Percentiles rank a stretch among this genome's conserved stretches.
These are phyloP conservation scores for Colletotrichum sp. DNA, from an alignment of 2,329 filamentous ascomycete genomes.

Conservation along the genomic window DNA sequence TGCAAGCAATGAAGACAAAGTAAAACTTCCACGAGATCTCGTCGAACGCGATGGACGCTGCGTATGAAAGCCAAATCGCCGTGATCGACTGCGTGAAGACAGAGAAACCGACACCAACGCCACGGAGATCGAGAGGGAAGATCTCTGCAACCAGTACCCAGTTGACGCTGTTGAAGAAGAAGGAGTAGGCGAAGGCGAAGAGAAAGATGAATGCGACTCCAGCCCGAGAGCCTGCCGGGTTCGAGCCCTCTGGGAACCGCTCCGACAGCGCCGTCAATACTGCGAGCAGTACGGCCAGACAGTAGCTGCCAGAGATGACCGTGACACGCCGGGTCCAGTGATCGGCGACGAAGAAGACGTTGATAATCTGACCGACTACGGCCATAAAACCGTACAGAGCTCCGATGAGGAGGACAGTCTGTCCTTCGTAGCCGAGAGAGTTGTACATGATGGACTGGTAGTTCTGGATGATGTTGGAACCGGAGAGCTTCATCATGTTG, in stretches of 20 bases:
- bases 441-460: slow-evolving; percentile 40
- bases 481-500: slow-evolving; percentile 33
- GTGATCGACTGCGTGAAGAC: slow-evolving; percentile 33
- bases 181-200: slow-evolving; percentile 30
- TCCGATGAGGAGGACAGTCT: slow-evolving; percentile 50
- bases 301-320: not conserved
- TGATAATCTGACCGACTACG: slow-evolving; percentile 32
- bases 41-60: slow-evolving; percentile 31
- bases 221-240: slow-evolving; percentile 24
- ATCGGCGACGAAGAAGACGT: slow-evolving; percentile 31
- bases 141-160: slow-evolving; percentile 34
- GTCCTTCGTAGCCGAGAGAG: slow-evolving; percentile 52
- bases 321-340: slow-evolving; percentile 28
- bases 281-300: not conserved
- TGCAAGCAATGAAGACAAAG: slow-evolving; percentile 36
- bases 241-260: slow-evolving; percentile 18
- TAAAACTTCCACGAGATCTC: slow-evolving; percentile 34
- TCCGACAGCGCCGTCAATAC: slow-evolving; percentile 27
- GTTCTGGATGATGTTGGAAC: slow-evolving; percentile 31
- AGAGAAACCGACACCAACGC: slow-evolving; percentile 28
- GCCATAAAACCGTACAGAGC: slow-evolving; percentile 44
- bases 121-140: slow-evolving; percentile 31
- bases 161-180: slow-evolving; percentile 37
- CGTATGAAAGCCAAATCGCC: slow-evolving; percentile 34
- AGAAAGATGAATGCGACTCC: slow-evolving; percentile 37